A percentile compares a stretch with the other conserved stretches of the same genome.
Conservation (phyloP, 345 rosid genomes). For the Aurinia saxatilis region DNA sequence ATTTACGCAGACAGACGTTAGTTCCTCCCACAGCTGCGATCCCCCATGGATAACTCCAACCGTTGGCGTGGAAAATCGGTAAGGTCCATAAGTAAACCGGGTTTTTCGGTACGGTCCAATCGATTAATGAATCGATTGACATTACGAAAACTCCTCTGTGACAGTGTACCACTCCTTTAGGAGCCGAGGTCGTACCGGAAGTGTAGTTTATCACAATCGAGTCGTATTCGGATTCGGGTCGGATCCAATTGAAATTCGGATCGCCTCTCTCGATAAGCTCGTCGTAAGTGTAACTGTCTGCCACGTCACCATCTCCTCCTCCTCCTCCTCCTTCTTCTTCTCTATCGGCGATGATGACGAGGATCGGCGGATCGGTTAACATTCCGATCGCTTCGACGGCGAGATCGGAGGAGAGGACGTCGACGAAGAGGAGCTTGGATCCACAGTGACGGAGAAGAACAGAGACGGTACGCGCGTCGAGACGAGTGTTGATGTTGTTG, state of each 20-base stretch:
- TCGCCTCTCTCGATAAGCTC: slow-evolving; percentile 46
- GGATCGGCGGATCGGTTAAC: slow-evolving; percentile 28
- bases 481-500: slow-evolving; percentile 79
- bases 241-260: slow-evolving; percentile 39
- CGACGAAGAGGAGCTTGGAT: slow-evolving; percentile 67
- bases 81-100: slow-evolving; percentile 85
- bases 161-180: slow-evolving; percentile 80
- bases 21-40: slow-evolving; percentile 83
- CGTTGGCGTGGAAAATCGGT: slow-evolving; percentile 86
- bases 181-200: slow-evolving; percentile 85
- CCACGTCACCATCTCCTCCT: slow-evolving; percentile 20
- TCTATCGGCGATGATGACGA: slow-evolving; percentile 44
- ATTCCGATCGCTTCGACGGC: slow-evolving; percentile 48
- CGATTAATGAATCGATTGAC: slow-evolving; percentile 43
- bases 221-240: slow-evolving; percentile 59
- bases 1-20: slow-evolving; percentile 65
- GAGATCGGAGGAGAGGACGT: slow-evolving; percentile 32
- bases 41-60: slow-evolving; percentile 75
- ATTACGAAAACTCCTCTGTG: slow-evolving; percentile 60
- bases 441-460: slow-evolving; percentile 56
- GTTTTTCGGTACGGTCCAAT: slow-evolving; percentile 51
- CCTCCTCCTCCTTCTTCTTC: no score
- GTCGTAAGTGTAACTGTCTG: slow-evolving; percentile 37
- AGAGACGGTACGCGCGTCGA: slow-evolving; percentile 66
- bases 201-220: slow-evolving; percentile 67